A percentile compares a stretch with the other conserved stretches of the same genome.
Conservation (phyloP, 805 yeast species). For the Saccharomycopsis synnaedendra region DNA sequence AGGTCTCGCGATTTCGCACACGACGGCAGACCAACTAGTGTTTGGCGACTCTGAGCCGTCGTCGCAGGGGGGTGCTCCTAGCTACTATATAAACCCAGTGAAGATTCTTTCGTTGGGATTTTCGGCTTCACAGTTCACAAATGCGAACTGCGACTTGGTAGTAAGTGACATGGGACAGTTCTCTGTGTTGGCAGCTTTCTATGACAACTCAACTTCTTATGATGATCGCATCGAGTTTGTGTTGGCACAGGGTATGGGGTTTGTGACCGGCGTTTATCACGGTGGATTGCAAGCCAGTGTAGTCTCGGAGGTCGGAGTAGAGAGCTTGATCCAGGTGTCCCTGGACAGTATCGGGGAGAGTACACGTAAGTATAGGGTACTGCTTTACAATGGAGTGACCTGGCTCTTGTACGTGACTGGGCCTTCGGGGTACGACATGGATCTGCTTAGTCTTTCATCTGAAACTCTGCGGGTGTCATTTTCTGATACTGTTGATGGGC, state of each 20-base stretch:
- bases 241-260: conserved; percentile 50
- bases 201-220: conserved; percentile 4
- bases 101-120: conserved; percentile 21
- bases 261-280: conserved; percentile 37
- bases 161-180: conserved; percentile 38
- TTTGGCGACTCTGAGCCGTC: conserved; percentile 43
- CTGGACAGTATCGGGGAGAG: conserved; percentile 25
- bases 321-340: conserved; percentile 28
- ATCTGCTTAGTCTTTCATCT: conserved; percentile 23
- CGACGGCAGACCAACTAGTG: conserved; percentile 46
- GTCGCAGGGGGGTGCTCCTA: neutral
- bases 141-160: conserved; percentile 23
- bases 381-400: conserved; percentile 23
- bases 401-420: conserved; percentile 39
- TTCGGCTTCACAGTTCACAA: conserved; percentile 24
- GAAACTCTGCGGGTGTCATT: conserved; percentile 24
- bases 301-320: conserved; percentile 34
- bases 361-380: conserved; percentile 39
- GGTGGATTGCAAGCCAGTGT: conserved; percentile 26
- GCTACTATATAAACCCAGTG: conserved; percentile 4
- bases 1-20: conserved; percentile 63
- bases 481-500: conserved; percentile 25
- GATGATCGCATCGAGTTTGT: conserved; percentile 38
- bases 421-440: conserved; percentile 25
- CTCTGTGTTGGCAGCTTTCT: conserved; percentile 34